Conservation (phyloP, 345 rosid genomes). For the Salix koriyanagi region DNA sequence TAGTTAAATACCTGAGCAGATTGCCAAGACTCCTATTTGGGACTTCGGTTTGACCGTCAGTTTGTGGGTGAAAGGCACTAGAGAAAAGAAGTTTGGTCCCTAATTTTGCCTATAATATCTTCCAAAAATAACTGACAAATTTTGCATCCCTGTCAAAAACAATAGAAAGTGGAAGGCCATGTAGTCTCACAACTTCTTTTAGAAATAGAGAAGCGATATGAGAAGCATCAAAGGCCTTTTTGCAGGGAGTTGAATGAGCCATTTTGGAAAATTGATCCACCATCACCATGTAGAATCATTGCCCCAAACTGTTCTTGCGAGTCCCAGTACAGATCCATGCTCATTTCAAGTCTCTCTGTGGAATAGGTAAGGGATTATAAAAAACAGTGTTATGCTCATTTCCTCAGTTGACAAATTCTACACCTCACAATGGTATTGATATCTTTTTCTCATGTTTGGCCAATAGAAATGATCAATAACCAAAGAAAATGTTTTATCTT, state of each 20-base stretch:
- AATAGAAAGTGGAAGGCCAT: not conserved
- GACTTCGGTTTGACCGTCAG: not conserved
- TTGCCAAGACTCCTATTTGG: not conserved
- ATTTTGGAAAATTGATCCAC: not conserved
- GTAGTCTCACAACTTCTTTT: not conserved
- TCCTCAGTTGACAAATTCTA: too few species aligned
- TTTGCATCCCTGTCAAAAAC: not conserved
- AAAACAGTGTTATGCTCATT: not conserved
- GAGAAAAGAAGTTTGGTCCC: not conserved
- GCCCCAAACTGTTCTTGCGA: not conserved
- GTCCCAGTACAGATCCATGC: not conserved
- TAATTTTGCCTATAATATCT: too few species aligned
- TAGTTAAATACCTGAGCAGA: not conserved
- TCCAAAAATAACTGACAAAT: not conserved
- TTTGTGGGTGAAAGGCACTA: not conserved
- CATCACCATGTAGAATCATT: not conserved
- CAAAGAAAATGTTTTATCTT: not conserved
- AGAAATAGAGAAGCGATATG: not conserved
- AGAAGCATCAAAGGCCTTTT: not conserved
- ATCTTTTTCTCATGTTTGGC: not conserved
- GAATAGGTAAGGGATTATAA: not conserved
- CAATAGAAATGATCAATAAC: not conserved
- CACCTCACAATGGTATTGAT: too few species aligned
- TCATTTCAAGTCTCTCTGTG: not conserved
- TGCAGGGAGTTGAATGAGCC: not conserved